Evolutionary conservation across 257 asterid genomes (phyloP), one percentile per base, ranked within the genome.

Genomic region (Cynanchum wilfordii): DNA sequence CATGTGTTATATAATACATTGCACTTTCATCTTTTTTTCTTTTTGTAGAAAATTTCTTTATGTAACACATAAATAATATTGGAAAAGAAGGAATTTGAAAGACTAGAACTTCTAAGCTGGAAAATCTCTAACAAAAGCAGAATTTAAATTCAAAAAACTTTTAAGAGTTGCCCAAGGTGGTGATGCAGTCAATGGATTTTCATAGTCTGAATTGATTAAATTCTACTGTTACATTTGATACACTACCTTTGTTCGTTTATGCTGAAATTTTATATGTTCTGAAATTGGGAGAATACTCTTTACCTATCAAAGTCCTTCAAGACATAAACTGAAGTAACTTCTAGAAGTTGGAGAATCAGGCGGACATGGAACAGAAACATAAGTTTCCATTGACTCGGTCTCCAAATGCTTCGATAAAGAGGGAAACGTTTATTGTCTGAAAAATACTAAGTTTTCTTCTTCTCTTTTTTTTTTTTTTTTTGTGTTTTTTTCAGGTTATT

Each of bases 401-500:
- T 33, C 27, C 29, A 64, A 64, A 33, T 33, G 38, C 68, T 6
- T 30, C 24, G 9, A 56, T 4, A 8, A 36, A 36, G 20, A 15
- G 17, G 42, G 16, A 20, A 64, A 7, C 7, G 20, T 57, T 30
- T 55, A 56, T 4, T 13, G n/a, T 36, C 27, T 22, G 25, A 36
- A 45, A 50, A 50, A 70, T 68, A 24, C 8, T 57, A 42, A 42
- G 47, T 42, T 42, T 42, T n/a, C n/a, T n/a, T n/a, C n/a, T n/a
- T n/a, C n/a, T n/a, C n/a, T n/a, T 42, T 42, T 42, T 10, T 33
- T 33, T 42, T 42, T 42, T 33, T 0, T 36, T 0, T 27, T 62
- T 71, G 79, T 64, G 51, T 55, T 17, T 73, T 63, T 79, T 71
- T 49, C 82, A 92, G 96, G 89, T 77, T 92, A 87, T 87, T 92